Evolutionary conservation across 192 early-diverging fungal species (phyloP).

Genomic region (Coemansia sp.): DNA sequence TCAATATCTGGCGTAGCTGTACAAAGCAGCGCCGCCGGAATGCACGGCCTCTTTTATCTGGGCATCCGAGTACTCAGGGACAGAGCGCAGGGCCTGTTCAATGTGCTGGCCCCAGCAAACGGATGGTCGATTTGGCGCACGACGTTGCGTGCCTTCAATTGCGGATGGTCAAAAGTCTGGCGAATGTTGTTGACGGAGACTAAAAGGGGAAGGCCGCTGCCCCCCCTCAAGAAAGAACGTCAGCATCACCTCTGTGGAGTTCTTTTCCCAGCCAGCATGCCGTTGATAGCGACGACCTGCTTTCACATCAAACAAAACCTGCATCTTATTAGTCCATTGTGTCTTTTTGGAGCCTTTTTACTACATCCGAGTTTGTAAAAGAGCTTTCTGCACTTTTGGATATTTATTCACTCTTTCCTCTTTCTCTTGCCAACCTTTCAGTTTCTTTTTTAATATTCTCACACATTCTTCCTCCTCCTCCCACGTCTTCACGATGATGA

Average conservation of each 20-base stretch:
- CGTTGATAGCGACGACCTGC: conserved; percentile 60
- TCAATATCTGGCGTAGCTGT: conserved; percentile 13
- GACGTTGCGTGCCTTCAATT: conserved; percentile 65
- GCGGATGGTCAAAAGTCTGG: conserved; percentile 77
- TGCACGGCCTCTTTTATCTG: conserved; percentile 53
- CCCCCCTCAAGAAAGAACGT: conserved; percentile 60
- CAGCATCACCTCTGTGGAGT: conserved; percentile 65
- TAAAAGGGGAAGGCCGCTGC: conserved; percentile 73
- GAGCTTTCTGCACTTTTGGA: not conserved
- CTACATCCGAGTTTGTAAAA: too few species aligned
- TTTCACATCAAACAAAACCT: conserved; percentile 1
- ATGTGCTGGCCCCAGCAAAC: conserved; percentile 89
- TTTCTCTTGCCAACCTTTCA: too few species aligned
- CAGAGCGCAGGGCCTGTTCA: conserved; percentile 61
- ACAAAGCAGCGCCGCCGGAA: conserved; percentile 22
- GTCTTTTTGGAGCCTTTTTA: too few species aligned
- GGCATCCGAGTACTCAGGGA: conserved; percentile 65
- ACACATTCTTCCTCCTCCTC: too few species aligned
- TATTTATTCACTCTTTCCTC: not conserved
- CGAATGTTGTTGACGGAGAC: conserved; percentile 77
- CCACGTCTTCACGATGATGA: not conserved
- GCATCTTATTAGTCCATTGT: too few species aligned
- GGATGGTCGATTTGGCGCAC: conserved; percentile 83
- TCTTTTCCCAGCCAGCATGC: conserved; percentile 48
- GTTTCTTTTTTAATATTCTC: too few species aligned